phyloP scores from a whole-genome alignment of 2,329 filamentous ascomycete species.

The Penicillium sp. region DNA sequence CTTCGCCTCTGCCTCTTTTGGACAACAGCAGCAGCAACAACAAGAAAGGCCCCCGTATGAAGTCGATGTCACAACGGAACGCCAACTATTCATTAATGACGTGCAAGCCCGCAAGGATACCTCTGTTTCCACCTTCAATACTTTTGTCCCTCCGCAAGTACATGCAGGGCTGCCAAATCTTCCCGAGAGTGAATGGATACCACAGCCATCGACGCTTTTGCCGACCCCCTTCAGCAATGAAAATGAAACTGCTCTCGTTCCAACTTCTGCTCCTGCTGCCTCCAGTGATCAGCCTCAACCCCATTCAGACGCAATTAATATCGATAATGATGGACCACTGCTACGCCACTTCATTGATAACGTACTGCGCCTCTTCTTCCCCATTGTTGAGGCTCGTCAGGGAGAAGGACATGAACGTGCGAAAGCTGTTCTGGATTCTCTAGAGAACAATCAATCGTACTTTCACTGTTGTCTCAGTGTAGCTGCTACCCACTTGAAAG shows the following conservation, averaged over 20 bases:
- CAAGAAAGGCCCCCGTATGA: slow-evolving; percentile 66
- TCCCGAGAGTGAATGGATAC: slow-evolving; percentile 65
- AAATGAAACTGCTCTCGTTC: background rate
- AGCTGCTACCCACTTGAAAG: slow-evolving; percentile 86
- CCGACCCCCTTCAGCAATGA: too few relatives aligned
- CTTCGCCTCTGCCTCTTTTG: slow-evolving; percentile 57
- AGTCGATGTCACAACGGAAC: slow-evolving; percentile 92
- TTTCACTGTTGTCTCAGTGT: slow-evolving; percentile 94
- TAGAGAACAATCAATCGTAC: slow-evolving; percentile 89
- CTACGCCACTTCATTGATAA: slow-evolving; percentile 87
- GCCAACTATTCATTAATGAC: slow-evolving; percentile 90
- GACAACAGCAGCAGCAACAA: slow-evolving; percentile 36
- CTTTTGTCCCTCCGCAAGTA: slow-evolving; percentile 73
- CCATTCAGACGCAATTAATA: slow-evolving; percentile 70
- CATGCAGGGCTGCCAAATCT: slow-evolving; percentile 64
- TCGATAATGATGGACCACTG: slow-evolving; percentile 80
- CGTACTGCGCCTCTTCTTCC: slow-evolving; percentile 85
- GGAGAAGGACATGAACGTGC: slow-evolving; percentile 70
- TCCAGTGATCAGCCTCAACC: slow-evolving; percentile 43
- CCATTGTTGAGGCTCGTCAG: slow-evolving; percentile 85
- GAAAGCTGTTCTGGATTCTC: slow-evolving; percentile 78
- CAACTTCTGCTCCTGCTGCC: background rate
- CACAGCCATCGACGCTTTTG: slow-evolving; percentile 24
- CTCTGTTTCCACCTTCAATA: slow-evolving; percentile 86
- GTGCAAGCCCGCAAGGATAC: slow-evolving; percentile 81